Evolutionary conservation across 768 basidiomycete species (phyloP).

Genomic region (Scleroderma citrinum): DNA sequence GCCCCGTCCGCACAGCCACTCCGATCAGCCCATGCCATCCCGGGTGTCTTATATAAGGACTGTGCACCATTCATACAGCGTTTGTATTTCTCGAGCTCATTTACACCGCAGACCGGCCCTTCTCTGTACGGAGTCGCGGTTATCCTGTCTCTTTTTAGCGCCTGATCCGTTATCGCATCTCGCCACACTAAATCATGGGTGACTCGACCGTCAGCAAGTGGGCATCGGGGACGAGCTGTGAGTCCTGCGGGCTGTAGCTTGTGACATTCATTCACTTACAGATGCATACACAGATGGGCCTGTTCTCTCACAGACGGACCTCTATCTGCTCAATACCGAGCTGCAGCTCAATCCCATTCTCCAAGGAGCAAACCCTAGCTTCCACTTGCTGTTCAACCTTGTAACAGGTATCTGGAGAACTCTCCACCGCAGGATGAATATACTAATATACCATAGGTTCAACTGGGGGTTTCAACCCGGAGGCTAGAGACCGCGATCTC

Average conservation of each 20-base stretch:
- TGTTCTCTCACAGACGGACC: constrained; percentile 71
- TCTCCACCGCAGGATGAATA: no score
- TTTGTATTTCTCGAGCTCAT: not conserved
- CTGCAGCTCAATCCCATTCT: constrained; percentile 75
- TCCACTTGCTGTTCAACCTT: constrained; percentile 70
- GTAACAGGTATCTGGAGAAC: constrained; percentile 54
- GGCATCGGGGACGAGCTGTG: constrained; percentile 33
- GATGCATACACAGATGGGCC: constrained; percentile 55
- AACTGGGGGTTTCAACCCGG: constrained; percentile 56
- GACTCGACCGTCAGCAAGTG: constrained; percentile 28
- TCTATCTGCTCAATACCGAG: constrained; percentile 68
- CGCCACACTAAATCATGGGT: constrained; percentile 17
- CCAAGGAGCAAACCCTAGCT: constrained; percentile 37
- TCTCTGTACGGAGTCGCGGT: not conserved
- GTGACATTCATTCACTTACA: not conserved
- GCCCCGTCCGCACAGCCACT: not conserved
- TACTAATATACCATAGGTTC: constrained; percentile 35
- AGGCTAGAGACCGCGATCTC: constrained; percentile 54
- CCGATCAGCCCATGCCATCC: not conserved
- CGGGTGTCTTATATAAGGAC: not conserved
- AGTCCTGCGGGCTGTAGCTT: constrained; percentile 6
- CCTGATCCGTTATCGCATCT: not conserved
- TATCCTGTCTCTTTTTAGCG: not conserved
- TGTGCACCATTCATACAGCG: no score
- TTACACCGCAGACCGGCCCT: not conserved